These are phyloP conservation scores for Torrubiella hemipterigena DNA, from an alignment of 2,329 filamentous ascomycete genomes.

Conservation along the genomic window DNA sequence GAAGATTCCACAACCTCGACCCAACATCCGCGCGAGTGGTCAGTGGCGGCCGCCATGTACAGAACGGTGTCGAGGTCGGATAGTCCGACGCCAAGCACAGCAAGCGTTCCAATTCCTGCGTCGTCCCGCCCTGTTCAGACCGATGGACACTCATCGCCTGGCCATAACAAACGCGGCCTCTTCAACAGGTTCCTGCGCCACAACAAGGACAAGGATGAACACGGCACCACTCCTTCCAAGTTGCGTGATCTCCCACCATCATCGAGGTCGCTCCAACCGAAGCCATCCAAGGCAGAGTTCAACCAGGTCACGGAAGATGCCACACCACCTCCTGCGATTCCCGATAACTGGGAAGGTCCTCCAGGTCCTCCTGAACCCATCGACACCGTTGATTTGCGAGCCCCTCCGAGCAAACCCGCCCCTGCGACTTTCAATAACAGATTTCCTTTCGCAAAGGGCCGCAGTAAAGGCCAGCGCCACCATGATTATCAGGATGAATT, in stretches of 20 bases:
- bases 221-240: slow-evolving; percentile 16
- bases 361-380: too few species aligned
- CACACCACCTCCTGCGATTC: slow-evolving; percentile 23
- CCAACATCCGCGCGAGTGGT: slow-evolving; percentile 38
- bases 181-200: slow-evolving; percentile 38
- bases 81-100: slow-evolving; percentile 70
- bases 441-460: slow-evolving; percentile 51
- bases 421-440: slow-evolving; percentile 51
- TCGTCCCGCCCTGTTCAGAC: slow-evolving; percentile 35
- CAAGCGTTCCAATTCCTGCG: slow-evolving; percentile 38
- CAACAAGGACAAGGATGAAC: slow-evolving; percentile 45
- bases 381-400: slow-evolving; percentile 19
- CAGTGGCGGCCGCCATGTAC: slow-evolving; percentile 32
- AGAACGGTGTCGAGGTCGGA: slow-evolving; percentile 48
- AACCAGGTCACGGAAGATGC: slow-evolving; percentile 19
- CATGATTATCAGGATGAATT: slow-evolving; percentile 45
- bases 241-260: slow-evolving; percentile 39
- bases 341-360: slow-evolving; percentile 16
- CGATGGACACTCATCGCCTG: slow-evolving; percentile 48
- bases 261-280: slow-evolving; percentile 38
- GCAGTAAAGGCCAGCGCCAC: slow-evolving; percentile 30
- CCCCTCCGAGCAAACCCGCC: too few species aligned
- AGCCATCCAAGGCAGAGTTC: slow-evolving; percentile 36
- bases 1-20: slow-evolving; percentile 55
- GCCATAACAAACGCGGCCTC: slow-evolving; percentile 37